phyloP scores from a whole-genome alignment of 2,329 filamentous ascomycete genomes.

The Tolypocladium ovalisporum region DNA sequence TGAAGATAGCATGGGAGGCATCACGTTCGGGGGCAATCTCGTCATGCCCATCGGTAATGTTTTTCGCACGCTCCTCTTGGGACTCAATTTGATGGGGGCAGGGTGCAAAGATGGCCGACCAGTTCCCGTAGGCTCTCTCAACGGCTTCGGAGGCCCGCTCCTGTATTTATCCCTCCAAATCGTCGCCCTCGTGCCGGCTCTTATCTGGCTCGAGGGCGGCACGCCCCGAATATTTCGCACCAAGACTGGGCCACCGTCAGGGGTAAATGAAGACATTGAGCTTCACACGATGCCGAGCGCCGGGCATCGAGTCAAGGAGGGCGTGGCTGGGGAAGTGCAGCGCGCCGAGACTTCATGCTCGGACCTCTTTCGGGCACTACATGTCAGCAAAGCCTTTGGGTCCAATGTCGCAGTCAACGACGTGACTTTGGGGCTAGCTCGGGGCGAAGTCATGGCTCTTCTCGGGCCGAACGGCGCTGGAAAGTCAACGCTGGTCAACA shows the following conservation, averaged over 20 bases:
- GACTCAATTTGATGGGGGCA: constrained; percentile 67
- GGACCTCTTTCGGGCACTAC: constrained; percentile 62
- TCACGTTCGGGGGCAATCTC: constrained; percentile 9
- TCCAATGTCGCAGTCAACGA: constrained; percentile 66
- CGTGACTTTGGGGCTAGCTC: constrained; percentile 63
- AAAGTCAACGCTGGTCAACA: constrained; percentile 73
- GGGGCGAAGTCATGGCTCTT: constrained; percentile 69
- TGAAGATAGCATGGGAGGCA: constrained; percentile 1
- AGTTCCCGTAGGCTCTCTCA: constrained; percentile 55
- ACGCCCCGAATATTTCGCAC: no score
- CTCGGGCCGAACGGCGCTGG: constrained; percentile 80
- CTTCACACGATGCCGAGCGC: no score
- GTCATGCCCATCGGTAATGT: constrained; percentile 31
- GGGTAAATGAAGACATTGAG: no score
- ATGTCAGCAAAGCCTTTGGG: constrained; percentile 66
- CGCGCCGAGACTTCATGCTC: constrained; percentile 41
- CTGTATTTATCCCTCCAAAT: constrained; percentile 66
- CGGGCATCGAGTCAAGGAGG: constrained; percentile 11
- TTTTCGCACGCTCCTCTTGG: constrained; percentile 58
- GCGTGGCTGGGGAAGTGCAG: constrained; percentile 38
- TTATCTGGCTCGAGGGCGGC: constrained; percentile 10
- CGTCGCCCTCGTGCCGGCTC: constrained; percentile 43
- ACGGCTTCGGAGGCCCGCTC: constrained; percentile 66
- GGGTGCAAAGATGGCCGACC: constrained; percentile 51
- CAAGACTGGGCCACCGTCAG: no score